Conservation (phyloP, 352 stramenopile genomes). For the Phytophthora pseudosyringae region DNA sequence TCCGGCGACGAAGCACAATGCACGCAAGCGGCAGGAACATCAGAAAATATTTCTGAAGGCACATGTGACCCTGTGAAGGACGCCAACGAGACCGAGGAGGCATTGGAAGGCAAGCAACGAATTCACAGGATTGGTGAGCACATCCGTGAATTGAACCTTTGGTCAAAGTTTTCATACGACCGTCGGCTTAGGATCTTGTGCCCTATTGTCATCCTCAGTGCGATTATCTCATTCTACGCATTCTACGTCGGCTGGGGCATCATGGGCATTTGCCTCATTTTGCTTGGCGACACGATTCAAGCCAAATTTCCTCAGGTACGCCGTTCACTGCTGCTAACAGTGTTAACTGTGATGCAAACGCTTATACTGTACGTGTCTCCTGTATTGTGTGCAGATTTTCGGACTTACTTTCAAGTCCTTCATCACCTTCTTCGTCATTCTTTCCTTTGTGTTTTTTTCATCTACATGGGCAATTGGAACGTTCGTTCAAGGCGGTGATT, state of each 20-base stretch:
- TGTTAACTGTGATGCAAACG: not conserved
- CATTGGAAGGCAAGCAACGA: conserved; percentile 65
- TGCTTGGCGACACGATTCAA: conserved; percentile 83
- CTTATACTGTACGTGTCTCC: conserved; percentile 8
- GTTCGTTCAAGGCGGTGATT: conserved; percentile 86
- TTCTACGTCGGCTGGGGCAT: conserved; percentile 85
- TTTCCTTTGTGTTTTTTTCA: conserved; percentile 90
- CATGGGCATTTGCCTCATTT: conserved; percentile 85
- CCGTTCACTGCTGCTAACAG: not conserved
- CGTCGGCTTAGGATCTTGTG: conserved; percentile 70
- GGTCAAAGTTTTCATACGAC: conserved; percentile 80
- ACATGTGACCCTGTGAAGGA: conserved; percentile 39
- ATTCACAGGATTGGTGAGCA: conserved; percentile 52
- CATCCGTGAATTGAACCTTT: conserved; percentile 70
- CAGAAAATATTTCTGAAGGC: conserved; percentile 11
- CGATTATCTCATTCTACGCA: conserved; percentile 82
- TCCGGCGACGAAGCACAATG: conserved; percentile 22
- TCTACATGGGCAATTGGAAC: conserved; percentile 88
- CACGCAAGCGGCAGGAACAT: conserved; percentile 1
- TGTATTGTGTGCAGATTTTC: conserved; percentile 58
- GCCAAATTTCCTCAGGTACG: conserved; percentile 76
- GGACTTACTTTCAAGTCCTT: conserved; percentile 88
- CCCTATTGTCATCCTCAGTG: conserved; percentile 72
- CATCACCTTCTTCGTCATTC: conserved; percentile 83
- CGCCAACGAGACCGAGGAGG: conserved; percentile 65